Base-by-base conservation (phyloP, 352 stramenopile species). In the Phytopythium ostracodes region DNA sequence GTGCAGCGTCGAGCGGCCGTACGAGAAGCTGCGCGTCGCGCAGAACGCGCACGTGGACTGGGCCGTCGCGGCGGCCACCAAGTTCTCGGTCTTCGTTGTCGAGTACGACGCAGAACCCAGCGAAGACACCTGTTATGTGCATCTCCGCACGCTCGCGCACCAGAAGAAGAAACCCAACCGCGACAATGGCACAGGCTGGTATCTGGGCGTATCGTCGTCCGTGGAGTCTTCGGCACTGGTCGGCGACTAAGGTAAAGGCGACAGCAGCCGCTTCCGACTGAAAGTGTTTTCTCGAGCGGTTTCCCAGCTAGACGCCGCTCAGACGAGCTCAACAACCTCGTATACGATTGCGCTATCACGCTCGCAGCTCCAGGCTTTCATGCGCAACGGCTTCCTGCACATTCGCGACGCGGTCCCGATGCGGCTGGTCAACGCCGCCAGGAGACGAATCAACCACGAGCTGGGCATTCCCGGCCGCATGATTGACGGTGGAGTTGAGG, bases 21-120 rank as follows among this genome's bases (percentile, higher is more conserved):
- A 89, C 63, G 82, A 92, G 68, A 90, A 89, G 68, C 72, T 94
- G 27, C 83, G 84, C n/a, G 76, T 92, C 46, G 76, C 82, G 38
- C 76, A 91, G 29, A 91, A 87, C 33, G 77, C 76, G 36, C 65
- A 80, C 33, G 80, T 88, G 25, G 76, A 60, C 31, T 94, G 83
- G 81, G 73, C 76, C n/a, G 51, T 81, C 38, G 70, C 76, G 3
- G 68, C 79, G 18, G 76, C 83, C 29, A 62, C 73, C 59, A 94
- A 91, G 72, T 90, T 91, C 56, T 72, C 81, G 10, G 59, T 79
- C n/a, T 81, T 94, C 51, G 46, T 86, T 25, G 54, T 90, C 25
- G 80, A 92, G 64, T 59, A 69, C 9, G 75, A 70, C 36, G 55
- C n/a, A 22, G 53, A 65, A 17, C 1, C 46, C n/a, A 40, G 52